A percentile compares a stretch with the other conserved stretches of the same genome.
These are phyloP conservation scores for Chamaecyparis obtusa DNA, from an alignment of 75 land plant genomes.

Conservation along the genomic window DNA sequence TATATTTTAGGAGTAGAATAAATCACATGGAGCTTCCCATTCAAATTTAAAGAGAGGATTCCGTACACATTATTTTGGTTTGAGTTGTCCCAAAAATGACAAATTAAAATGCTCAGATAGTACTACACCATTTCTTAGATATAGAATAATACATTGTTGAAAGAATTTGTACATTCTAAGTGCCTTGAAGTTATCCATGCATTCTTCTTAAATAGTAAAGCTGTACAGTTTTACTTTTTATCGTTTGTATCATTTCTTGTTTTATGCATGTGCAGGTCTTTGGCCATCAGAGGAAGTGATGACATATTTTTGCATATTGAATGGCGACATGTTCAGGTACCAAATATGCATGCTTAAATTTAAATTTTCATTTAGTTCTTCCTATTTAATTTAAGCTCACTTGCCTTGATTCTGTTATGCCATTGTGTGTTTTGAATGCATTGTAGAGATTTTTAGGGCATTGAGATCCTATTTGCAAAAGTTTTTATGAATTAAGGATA, in stretches of 20 bases:
- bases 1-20: not conserved
- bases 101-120: too few relatives aligned
- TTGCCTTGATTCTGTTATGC: not conserved
- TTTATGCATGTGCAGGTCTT: constrained; percentile 41
- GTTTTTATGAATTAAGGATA: not conserved
- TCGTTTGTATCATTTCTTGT: not conserved
- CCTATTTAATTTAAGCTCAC: not conserved
- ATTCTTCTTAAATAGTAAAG: not conserved
- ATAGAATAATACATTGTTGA: not conserved
- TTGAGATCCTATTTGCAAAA: not conserved
- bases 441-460: not conserved
- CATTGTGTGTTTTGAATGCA: not conserved
- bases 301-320: constrained; percentile 65
- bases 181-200: not conserved
- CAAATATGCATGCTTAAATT: not conserved
- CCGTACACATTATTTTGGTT: not conserved
- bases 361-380: not conserved
- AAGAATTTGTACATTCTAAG: not conserved
- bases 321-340: constrained; percentile 72
- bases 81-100: too few relatives aligned
- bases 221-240: not conserved
- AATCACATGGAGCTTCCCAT: not conserved
- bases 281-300: constrained; percentile 95
- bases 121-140: not conserved
- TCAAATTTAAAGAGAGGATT: too few relatives aligned